A percentile compares a stretch with the other conserved stretches of the same genome.
These are phyloP conservation scores for Magnolia sinica DNA, from an alignment of 164 flowering plant genomes.

Conservation along the genomic window DNA sequence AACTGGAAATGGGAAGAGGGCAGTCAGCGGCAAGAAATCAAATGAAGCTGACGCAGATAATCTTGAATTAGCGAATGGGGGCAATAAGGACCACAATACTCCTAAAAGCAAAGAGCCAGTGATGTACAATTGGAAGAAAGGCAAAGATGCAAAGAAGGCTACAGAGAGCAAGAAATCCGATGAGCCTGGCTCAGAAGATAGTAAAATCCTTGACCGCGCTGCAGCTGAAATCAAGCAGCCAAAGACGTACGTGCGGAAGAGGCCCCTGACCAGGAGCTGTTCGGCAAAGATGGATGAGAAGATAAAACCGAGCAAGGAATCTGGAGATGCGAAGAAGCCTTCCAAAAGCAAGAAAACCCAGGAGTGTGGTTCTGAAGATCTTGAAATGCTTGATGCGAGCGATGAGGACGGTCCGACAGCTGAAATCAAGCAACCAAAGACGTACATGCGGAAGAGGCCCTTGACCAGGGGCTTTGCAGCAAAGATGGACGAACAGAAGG, in stretches of 20 bases:
- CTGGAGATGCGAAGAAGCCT: not conserved
- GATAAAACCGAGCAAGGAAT: not conserved
- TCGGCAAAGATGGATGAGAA: not conserved
- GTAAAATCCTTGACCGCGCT: not conserved
- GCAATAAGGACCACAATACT: not conserved
- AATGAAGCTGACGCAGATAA: not conserved
- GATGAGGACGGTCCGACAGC: not conserved
- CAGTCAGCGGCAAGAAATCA: not conserved
- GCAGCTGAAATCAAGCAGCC: not conserved
- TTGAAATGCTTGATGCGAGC: not conserved
- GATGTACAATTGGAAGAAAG: not conserved
- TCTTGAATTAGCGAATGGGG: not conserved
- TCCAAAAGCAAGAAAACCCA: not conserved
- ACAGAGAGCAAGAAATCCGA: not conserved
- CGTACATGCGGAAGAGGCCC: not conserved
- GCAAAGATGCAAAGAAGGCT: not conserved
- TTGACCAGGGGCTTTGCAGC: not conserved
- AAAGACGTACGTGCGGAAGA: not conserved
- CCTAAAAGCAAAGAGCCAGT: not conserved
- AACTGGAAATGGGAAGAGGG: constrained; percentile 7
- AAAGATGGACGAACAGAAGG: constrained; percentile 1
- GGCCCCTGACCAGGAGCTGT: constrained; percentile 1
- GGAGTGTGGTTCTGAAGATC: too few relatives aligned
- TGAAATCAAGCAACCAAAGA: not conserved
- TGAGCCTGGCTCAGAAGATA: not conserved